Evolutionary conservation across 768 basidiomycete genomes (phyloP), one percentile per base, ranked within the genome.

Genomic region (Chlorophyllum brunneum): DNA sequence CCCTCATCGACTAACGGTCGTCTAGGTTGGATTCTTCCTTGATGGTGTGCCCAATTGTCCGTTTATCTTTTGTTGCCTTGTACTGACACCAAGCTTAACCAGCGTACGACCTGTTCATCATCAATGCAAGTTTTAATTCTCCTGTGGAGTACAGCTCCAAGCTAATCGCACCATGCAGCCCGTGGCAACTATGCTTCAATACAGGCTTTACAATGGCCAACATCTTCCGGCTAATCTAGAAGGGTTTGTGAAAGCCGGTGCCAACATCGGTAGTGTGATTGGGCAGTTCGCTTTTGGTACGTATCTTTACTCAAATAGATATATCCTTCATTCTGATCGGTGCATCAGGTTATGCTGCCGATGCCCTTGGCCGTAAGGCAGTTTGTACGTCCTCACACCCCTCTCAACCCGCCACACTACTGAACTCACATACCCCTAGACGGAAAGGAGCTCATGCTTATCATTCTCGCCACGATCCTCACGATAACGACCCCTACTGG

Each of bases 361-460:
- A 87, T 60, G 70, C 81, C 10, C 59, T 86, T 3, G 87, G 87
- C 4, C 80, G 87, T 11, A 86, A 87, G 61, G 78, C 80, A 0
- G 73, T 88, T 47, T 87, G 82, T 83, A 34, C 26, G 66, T 61
- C 7, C 37, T 4, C 13, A 31, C 26, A 10, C 9, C 11, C 30
- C 6, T 7, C 11, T 31, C 27, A 13, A n/a, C 5, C 30, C 3
- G 18, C 9, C 9, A 45, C 16, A 6, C 4, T 10, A 15, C 41
- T 45, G 26, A 45, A 4, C 3, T 18, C 8, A 45, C 24, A 15
- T 22, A 8, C 46, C 26, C 40, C 7, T 61, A 82, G 83, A 88
- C 56, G 86, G 87, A 7, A 86, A 88, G 63, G 88, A 90, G 60
- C 76, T 91, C 46, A 85, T 89, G 79, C 69, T 91, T 53, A 88